Base-by-base conservation (phyloP, 306 rosid genomes). In the Cyamopsis tetragonoloba region DNA sequence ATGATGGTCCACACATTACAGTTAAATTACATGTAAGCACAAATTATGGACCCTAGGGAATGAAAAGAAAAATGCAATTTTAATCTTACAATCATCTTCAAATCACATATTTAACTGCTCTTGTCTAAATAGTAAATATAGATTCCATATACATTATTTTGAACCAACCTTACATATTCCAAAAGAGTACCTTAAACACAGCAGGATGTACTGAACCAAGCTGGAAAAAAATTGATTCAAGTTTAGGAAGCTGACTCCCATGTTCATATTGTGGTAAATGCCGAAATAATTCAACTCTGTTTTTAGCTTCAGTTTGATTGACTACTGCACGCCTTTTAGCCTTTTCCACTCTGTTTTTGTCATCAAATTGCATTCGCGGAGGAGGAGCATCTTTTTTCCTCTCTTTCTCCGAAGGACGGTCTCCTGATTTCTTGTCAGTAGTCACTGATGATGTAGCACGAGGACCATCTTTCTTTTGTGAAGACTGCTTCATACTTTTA, bases 181-280 rank as follows among this genome's bases (percentile, higher is more conserved):
- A 50, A 75, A 67, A 12, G 15, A 4, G 37, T 82, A 92, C 98
- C 98, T 89, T 82, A 76, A 87, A 82, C 39, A 92, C 81, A 69
- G 95, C 77, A 80, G 96, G 96, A 82, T 89, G 98, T 51, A 92
- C 76, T 3, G 87, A 68, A 66, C 79, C 95, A 51, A 82, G 84
- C 71, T 81, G 90, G 78, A 92, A 92, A 83, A 87, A 38, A 70
- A 67, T 92, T 13, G 91, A 77, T 71, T 87, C 86, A 13, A 89
- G 88, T 70, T 87, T 82, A 67, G 92, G 86, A 75, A 85, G 87
- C 73, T 85, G 90, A 51, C 77, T 72, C 55, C 92, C 95, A 65
- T 68, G 80, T 75, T 92, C 96, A 68, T 85, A 89, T 72, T 92
- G 98, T 68, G 96, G 96, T 85, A 92, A 78, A 82, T 92, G 96